Evolutionary conservation across 192 early-diverging fungal genomes (phyloP).

Genomic region (Mortierella alpina): DNA sequence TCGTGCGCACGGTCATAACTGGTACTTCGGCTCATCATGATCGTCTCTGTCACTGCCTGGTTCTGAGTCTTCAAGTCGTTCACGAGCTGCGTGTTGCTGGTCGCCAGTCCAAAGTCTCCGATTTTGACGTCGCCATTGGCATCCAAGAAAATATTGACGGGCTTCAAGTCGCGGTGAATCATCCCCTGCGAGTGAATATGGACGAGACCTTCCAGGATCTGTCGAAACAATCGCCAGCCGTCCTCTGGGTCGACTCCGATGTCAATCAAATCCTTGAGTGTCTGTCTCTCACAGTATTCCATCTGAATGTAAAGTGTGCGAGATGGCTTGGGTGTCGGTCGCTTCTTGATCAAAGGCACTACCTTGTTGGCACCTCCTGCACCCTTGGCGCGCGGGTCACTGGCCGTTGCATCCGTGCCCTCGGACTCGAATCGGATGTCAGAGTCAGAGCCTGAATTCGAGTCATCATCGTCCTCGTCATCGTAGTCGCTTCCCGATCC

Average conservation of each 20-base stretch:
- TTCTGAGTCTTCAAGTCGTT: conserved; percentile 43
- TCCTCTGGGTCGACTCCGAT: conserved; percentile 82
- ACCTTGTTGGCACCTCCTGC: neutral
- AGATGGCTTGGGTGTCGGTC: conserved; percentile 25
- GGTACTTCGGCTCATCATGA: conserved; percentile 42
- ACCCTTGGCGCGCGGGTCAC: neutral
- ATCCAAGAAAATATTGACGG: conserved; percentile 85
- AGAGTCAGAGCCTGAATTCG: conserved; percentile 45
- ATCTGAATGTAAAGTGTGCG: conserved; percentile 94
- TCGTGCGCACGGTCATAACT: conserved; percentile 53
- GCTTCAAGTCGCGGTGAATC: conserved; percentile 93
- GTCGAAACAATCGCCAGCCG: conserved; percentile 86
- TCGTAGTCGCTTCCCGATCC: conserved; percentile 42
- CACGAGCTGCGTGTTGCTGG: conserved; percentile 55
- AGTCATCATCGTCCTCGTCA: conserved; percentile 20
- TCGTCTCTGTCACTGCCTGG: conserved; percentile 33
- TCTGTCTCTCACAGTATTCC: conserved; percentile 98
- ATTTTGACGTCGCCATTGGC: conserved; percentile 67
- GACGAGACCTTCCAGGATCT: conserved; percentile 90
- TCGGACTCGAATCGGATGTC: conserved; percentile 54
- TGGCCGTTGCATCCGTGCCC: conserved; percentile 21
- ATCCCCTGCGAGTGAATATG: conserved; percentile 91
- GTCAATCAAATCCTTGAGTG: conserved; percentile 85
- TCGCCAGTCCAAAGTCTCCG: conserved; percentile 85
- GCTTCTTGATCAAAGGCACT: conserved; percentile 15